A percentile compares a stretch with the other conserved stretches of the same genome.
phyloP scores from a whole-genome alignment of 805 yeast species.

The Wickerhamomyces mucosus region DNA sequence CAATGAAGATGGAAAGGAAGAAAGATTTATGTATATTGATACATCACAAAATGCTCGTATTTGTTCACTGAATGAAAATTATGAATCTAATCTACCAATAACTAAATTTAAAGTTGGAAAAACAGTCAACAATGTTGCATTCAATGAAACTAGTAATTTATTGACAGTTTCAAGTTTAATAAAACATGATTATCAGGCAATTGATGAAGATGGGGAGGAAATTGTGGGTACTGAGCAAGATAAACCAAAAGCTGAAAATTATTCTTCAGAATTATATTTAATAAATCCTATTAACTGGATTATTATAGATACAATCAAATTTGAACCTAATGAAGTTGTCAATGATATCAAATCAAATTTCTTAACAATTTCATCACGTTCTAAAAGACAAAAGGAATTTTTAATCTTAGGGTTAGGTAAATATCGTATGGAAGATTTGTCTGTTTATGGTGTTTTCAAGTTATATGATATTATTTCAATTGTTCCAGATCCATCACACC shows the following conservation, averaged over 20 bases:
- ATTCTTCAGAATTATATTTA: constrained; percentile 51
- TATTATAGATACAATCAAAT: constrained; percentile 57
- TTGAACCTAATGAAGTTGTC: constrained; percentile 56
- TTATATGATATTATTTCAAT: constrained; percentile 70
- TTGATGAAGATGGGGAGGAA: constrained; percentile 65
- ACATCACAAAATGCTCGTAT: constrained; percentile 58
- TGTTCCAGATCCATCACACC: constrained; percentile 82
- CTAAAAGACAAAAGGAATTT: constrained; percentile 46
- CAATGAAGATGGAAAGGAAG: constrained; percentile 17
- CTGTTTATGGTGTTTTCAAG: constrained; percentile 70
- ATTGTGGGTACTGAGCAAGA: constrained; percentile 45
- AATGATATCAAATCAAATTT: constrained; percentile 26
- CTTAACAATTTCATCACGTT: constrained; percentile 28
- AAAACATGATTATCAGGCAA: constrained; percentile 49
- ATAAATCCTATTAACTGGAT: constrained; percentile 68
- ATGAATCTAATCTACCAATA: constrained; percentile 54
- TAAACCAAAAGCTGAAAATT: constrained; percentile 46
- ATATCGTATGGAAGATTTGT: constrained; percentile 69
- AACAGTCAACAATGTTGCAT: constrained; percentile 57
- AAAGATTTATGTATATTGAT: constrained; percentile 57
- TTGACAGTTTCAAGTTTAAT: constrained; percentile 52
- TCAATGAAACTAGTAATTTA: constrained; percentile 56
- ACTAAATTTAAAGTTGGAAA: constrained; percentile 42
- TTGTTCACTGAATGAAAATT: constrained; percentile 32
- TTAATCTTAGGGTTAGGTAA: constrained; percentile 74